phyloP scores from a whole-genome alignment of 805 yeast genomes.

The Kodamaea neixiangensis region DNA sequence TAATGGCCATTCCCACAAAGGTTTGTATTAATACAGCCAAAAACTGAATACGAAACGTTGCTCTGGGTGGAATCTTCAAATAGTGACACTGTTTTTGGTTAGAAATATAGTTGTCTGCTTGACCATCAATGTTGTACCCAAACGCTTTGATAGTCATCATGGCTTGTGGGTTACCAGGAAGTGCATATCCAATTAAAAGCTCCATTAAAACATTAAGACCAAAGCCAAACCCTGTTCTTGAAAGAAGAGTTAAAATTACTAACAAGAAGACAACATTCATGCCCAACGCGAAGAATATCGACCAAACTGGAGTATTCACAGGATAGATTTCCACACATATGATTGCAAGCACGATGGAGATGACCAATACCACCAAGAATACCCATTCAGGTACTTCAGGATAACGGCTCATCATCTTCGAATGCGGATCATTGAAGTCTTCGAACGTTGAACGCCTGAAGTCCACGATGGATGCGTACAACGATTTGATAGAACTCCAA shows the following conservation, averaged over 20 bases:
- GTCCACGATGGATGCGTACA: slow-evolving; percentile 17
- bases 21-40: slow-evolving; percentile 22
- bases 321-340: slow-evolving; percentile 32
- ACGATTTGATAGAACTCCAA: slow-evolving; percentile 15
- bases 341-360: slow-evolving; percentile 33
- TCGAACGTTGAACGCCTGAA: slow-evolving; percentile 28
- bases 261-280: slow-evolving; percentile 34
- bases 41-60: slow-evolving; percentile 48
- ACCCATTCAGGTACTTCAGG: slow-evolving; percentile 38
- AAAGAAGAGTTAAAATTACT: slow-evolving; percentile 29
- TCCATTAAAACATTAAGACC: slow-evolving; percentile 39
- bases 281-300: slow-evolving; percentile 33
- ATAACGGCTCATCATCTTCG: slow-evolving; percentile 33
- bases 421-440: slow-evolving; percentile 34
- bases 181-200: slow-evolving; percentile 37
- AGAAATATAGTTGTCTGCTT: slow-evolving; percentile 53
- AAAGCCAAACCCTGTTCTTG: slow-evolving; percentile 34
- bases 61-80: slow-evolving; percentile 61
- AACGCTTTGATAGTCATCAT: slow-evolving; percentile 54
- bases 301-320: slow-evolving; percentile 38
- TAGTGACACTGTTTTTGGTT: slow-evolving; percentile 69
- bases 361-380: slow-evolving; percentile 25
- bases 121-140: slow-evolving; percentile 58
- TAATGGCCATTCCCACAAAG: slow-evolving; percentile 23
- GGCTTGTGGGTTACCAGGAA: slow-evolving; percentile 38